Conservation (phyloP, 164 flowering plant species). For the Stephania yunnanensis region DNA sequence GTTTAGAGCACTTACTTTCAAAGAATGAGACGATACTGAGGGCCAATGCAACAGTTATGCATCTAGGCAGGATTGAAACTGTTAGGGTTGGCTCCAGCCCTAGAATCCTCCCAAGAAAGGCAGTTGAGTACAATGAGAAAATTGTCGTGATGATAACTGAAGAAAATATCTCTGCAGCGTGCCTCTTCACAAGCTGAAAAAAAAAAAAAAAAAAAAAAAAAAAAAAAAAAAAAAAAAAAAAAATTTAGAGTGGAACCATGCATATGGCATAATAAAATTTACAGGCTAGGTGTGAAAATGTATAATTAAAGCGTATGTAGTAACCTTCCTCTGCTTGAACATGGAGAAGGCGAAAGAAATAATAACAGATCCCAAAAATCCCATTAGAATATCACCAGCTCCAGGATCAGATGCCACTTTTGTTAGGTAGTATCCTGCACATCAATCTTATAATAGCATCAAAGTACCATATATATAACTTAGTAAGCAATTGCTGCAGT, state of each 20-base stretch:
- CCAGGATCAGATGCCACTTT: slow-evolving; percentile 84
- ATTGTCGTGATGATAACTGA: slow-evolving; percentile 71
- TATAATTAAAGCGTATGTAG: too few species aligned
- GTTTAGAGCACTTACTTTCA: slow-evolving; percentile 49
- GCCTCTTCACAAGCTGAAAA: slow-evolving; percentile 90
- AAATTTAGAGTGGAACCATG: too few species aligned
- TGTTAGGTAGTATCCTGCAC: slow-evolving; percentile 82
- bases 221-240: too few species aligned
- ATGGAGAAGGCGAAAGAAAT: slow-evolving; percentile 95
- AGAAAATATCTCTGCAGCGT: slow-evolving; percentile 96
- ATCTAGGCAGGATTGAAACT: slow-evolving; percentile 85
- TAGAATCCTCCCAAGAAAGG: slow-evolving; percentile 70
- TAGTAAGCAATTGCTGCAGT: too few species aligned
- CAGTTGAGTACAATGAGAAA: slow-evolving; percentile 92
- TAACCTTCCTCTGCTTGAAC: slow-evolving; percentile 95
- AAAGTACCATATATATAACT: too few species aligned
- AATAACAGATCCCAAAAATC: slow-evolving; percentile 91
- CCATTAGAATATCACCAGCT: slow-evolving; percentile 96
- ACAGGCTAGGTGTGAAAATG: too few species aligned
- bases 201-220: background rate
- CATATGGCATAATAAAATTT: too few species aligned
- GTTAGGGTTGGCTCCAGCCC: slow-evolving; percentile 75
- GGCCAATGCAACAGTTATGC: slow-evolving; percentile 94
- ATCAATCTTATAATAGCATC: too few species aligned
- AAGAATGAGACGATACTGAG: slow-evolving; percentile 93